Base-by-base conservation (phyloP, 2,329 filamentous ascomycete species). In the Trichoderma harzianum region DNA sequence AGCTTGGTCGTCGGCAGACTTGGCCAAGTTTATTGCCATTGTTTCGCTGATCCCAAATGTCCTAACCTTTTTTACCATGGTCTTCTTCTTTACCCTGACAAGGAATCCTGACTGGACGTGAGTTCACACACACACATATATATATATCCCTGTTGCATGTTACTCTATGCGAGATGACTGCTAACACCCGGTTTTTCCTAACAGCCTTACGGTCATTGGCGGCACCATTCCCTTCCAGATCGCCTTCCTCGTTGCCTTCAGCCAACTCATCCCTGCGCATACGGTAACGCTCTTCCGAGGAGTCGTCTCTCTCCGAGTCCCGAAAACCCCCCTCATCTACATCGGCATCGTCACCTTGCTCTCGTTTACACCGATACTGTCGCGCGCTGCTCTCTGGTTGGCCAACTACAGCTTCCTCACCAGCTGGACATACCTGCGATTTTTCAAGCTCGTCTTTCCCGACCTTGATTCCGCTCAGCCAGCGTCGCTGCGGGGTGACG, bases 231-330 rank as follows among this genome's bases (percentile, higher is more conserved):
- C 95, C 18, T 86, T 98, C 72, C 95, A 98, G 82, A 94, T 96
- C 61, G 91, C 93, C 73, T 98, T 98, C 84, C 92, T 99, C 73
- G 93, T 98, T 77, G 93, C 95, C 69, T 97, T 98, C 83, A 98
- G 97, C 83, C 96, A 99, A 83, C 93, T 99, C 64, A 92, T 98
- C 43, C 96, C 96, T 26, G 95, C 97, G 74, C 96, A 99, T 82
- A 99, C 96, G 12, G 95, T 98, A 68, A 96, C 95, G 5, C 89
- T 99, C 72, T 95, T 97, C 84, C 92, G 92, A 75, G 94, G 94
- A 74, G 84, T 97, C 73, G 81, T 98, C 72, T 97, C 96, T 73
- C 90, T 98, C 81, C 93, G 95, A 76, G 94, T 99, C 69, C 90
- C 90, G 21, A 85, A 88, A 62, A 90, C 91, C 76, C 89, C 89